Conservation (phyloP, 208 protist species). For the Endotrypanum monterogeii region DNA sequence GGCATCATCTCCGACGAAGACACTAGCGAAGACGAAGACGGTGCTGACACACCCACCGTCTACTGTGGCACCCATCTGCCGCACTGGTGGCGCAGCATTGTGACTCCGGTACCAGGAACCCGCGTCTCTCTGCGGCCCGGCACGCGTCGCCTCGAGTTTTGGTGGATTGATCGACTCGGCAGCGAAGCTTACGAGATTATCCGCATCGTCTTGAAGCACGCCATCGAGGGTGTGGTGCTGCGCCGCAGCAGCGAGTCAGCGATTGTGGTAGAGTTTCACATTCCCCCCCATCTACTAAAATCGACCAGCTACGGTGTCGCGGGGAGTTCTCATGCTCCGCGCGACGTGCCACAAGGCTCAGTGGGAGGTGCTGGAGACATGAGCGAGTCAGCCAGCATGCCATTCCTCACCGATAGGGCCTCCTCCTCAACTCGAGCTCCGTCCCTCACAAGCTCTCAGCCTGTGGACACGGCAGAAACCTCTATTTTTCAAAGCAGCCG, state of each 20-base stretch:
- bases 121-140: constrained; percentile 19
- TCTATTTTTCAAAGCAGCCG: neutral
- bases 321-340: neutral
- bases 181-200: constrained; percentile 31
- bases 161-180: constrained; percentile 41
- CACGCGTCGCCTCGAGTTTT: constrained; percentile 26
- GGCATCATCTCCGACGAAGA: neutral
- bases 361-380: neutral
- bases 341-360: neutral
- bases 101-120: constrained; percentile 19
- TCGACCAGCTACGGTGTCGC: constrained; percentile 16
- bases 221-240: constrained; percentile 19
- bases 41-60: constrained; percentile 25
- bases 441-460: neutral
- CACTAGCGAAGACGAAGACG: constrained; percentile 19
- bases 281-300: constrained; percentile 8
- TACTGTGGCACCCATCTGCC: constrained; percentile 26
- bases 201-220: constrained; percentile 22
- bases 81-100: constrained; percentile 38
- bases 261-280: constrained; percentile 29
- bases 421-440: neutral
- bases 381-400: constrained; percentile 4
- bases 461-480: neutral
- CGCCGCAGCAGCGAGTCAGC: constrained; percentile 22
- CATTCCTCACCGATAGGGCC: neutral